phyloP scores from a whole-genome alignment of 441 rosid species.

The Erodium texanum region DNA sequence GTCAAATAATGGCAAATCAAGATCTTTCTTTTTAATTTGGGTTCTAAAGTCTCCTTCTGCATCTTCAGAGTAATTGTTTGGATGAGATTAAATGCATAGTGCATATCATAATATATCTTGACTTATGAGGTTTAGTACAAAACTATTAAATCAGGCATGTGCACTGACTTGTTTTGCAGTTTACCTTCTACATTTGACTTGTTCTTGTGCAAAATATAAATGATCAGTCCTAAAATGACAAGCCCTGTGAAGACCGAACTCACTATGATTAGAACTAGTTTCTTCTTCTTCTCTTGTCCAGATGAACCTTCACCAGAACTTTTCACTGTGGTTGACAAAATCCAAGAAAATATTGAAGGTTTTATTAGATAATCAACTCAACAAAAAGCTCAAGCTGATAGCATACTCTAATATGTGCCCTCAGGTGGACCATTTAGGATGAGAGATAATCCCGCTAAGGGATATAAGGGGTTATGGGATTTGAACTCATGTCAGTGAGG shows the following conservation, averaged over 20 bases:
- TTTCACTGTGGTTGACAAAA: not conserved
- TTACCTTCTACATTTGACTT: not conserved
- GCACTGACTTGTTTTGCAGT: not conserved
- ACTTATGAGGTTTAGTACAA: too few species aligned
- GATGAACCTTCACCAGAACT: not conserved
- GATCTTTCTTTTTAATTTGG: conserved; percentile 11
- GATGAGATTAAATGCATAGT: not conserved
- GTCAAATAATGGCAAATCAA: too few species aligned
- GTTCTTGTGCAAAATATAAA: not conserved
- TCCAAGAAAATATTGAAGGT: too few species aligned
- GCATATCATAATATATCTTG: too few species aligned
- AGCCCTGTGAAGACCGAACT: not conserved
- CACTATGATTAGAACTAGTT: not conserved
- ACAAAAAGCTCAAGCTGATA: too few species aligned
- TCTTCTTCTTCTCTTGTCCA: not conserved
- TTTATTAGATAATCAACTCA: too few species aligned
- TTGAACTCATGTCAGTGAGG: too few species aligned
- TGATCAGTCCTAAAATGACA: not conserved
- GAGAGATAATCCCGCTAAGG: too few species aligned
- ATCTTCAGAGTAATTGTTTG: not conserved
- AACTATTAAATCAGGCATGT: not conserved
- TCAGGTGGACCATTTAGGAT: too few species aligned
- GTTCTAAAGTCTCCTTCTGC: not conserved
- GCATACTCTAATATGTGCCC: too few species aligned
- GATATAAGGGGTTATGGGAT: too few species aligned